phyloP scores from a whole-genome alignment of 2,329 filamentous ascomycete genomes.

The Cordyceps militaris region DNA sequence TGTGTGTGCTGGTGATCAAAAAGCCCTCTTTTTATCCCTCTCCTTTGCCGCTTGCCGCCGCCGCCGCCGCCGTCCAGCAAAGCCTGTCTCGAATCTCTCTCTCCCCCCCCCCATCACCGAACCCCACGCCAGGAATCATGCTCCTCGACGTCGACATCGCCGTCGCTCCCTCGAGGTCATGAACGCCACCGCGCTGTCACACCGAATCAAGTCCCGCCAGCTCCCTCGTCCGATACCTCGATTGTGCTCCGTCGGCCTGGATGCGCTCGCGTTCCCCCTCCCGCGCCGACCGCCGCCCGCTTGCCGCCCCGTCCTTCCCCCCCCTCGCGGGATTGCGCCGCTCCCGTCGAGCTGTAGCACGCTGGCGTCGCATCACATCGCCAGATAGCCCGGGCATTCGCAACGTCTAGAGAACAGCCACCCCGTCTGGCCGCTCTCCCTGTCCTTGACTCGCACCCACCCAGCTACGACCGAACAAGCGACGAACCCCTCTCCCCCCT shows the following conservation, averaged over 20 bases:
- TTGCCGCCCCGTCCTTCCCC: background rate
- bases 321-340: background rate
- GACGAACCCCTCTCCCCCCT: background rate
- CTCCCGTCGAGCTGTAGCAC: background rate
- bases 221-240: background rate
- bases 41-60: background rate
- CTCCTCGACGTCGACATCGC: conserved; percentile 1
- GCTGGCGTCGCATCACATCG: background rate
- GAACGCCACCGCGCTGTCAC: background rate
- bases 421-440: background rate
- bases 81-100: background rate
- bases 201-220: background rate
- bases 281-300: background rate
- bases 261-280: background rate
- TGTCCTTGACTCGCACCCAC: background rate
- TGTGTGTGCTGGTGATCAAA: background rate
- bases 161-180: conserved; percentile 9
- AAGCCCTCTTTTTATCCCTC: background rate
- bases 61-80: background rate
- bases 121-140: conserved; percentile 2
- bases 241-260: background rate
- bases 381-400: background rate
- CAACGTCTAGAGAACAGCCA: background rate
- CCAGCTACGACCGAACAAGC: background rate
- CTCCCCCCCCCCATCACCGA: background rate